phyloP scores from a whole-genome alignment of 345 rosid genomes.

The Eucalyptus pauciflora region DNA sequence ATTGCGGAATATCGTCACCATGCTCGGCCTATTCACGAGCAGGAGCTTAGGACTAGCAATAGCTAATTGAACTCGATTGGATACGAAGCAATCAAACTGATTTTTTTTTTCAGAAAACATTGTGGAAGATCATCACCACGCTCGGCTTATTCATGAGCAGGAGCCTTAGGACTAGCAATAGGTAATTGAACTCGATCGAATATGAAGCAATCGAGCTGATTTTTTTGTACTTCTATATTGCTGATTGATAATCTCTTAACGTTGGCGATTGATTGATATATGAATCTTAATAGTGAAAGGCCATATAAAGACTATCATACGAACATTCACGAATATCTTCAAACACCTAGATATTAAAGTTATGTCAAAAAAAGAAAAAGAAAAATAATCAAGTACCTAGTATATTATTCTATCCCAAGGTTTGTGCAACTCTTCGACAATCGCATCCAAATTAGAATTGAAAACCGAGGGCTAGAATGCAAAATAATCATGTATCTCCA shows the following conservation, averaged over 20 bases:
- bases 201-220: neutral
- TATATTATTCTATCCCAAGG: neutral
- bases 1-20: neutral
- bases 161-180: neutral
- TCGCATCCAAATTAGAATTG: neutral
- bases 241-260: neutral
- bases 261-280: neutral
- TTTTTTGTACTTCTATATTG: neutral
- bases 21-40: neutral
- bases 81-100: neutral
- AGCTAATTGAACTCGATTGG: neutral
- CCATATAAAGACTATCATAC: neutral
- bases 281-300: neutral
- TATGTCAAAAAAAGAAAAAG: neutral
- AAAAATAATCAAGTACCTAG: neutral
- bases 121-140: neutral
- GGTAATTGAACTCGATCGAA: neutral
- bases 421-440: neutral
- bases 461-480: neutral
- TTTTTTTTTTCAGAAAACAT: neutral
- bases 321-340: neutral
- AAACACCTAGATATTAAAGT: neutral
- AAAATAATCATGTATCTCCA: neutral
- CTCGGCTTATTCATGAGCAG: neutral
- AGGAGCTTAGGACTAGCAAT: neutral